These are phyloP conservation scores for Wickerhamiella slavikovae DNA, from an alignment of 805 yeast species.

Conservation along the genomic window DNA sequence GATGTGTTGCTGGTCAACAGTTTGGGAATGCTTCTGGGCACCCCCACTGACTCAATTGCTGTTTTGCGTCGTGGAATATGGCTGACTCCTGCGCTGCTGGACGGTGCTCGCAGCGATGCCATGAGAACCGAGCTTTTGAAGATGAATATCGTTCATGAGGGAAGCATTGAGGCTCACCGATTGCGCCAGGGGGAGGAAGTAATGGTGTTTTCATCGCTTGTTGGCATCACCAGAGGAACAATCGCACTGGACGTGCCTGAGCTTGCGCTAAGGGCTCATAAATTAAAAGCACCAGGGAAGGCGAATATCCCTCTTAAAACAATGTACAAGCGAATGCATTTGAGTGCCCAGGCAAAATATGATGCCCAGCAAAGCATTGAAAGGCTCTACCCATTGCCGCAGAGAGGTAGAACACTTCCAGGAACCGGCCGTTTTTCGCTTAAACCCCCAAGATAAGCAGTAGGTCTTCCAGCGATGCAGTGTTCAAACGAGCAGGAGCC, in stretches of 20 bases:
- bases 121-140: conserved; percentile 39
- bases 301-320: too few species aligned
- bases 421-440: too few species aligned
- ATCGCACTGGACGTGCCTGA: background rate
- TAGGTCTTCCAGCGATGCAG: conserved; percentile 50
- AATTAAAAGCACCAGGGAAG: too few species aligned
- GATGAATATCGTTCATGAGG: conserved; percentile 31
- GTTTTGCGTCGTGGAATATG: conserved; percentile 32
- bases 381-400: too few species aligned
- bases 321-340: too few species aligned
- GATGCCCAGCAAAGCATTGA: too few species aligned
- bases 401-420: too few species aligned
- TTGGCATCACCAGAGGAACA: conserved; percentile 31
- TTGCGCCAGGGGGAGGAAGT: conserved; percentile 41
- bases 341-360: too few species aligned
- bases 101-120: conserved; percentile 69
- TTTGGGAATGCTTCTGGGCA: conserved; percentile 44
- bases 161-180: conserved; percentile 23
- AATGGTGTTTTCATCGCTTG: conserved; percentile 56
- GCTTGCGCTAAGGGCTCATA: background rate
- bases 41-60: conserved; percentile 64
- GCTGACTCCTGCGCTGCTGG: conserved; percentile 52
- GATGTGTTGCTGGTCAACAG: conserved; percentile 42
- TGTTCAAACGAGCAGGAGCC: conserved; percentile 71
- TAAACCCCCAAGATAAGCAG: conserved; percentile 67